These are phyloP conservation scores for Kuraishia piskuri DNA, from an alignment of 805 yeast species.

Conservation along the genomic window DNA sequence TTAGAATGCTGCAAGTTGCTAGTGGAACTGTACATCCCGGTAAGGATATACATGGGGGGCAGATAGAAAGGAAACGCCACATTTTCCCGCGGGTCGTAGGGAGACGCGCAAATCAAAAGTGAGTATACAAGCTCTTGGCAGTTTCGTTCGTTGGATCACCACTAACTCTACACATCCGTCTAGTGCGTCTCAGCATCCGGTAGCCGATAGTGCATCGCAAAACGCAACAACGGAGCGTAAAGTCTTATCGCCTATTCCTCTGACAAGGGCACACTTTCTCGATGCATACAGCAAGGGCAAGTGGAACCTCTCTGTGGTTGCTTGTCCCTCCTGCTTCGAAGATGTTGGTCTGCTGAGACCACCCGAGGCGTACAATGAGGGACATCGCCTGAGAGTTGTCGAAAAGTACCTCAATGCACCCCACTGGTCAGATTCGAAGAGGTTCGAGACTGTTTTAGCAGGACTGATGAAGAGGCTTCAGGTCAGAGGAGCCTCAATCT, in stretches of 20 bases:
- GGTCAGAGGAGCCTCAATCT: slow-evolving; percentile 47
- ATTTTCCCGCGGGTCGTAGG: neutral
- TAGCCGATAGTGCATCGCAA: neutral
- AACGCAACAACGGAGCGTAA: neutral
- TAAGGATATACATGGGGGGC: neutral
- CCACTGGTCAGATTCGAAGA: slow-evolving; percentile 39
- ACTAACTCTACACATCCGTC: neutral
- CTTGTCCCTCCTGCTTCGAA: slow-evolving; percentile 46
- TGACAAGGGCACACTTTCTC: slow-evolving; percentile 44
- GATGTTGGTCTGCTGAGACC: slow-evolving; percentile 43
- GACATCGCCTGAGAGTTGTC: slow-evolving; percentile 33
- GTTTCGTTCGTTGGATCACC: neutral
- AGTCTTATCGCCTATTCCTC: slow-evolving; percentile 18
- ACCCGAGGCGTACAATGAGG: slow-evolving; percentile 50
- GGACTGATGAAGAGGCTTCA: slow-evolving; percentile 32
- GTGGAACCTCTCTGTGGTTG: slow-evolving; percentile 45
- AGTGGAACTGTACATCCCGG: neutral
- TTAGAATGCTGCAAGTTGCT: neutral
- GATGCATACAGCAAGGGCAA: slow-evolving; percentile 49
- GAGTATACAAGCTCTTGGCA: neutral
- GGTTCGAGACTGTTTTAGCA: slow-evolving; percentile 29
- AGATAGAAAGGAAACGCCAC: neutral
- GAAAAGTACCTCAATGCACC: slow-evolving; percentile 26
- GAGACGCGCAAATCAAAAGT: neutral
- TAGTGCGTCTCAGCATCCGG: neutral